phyloP scores from a whole-genome alignment of 164 flowering plant genomes.

The Malania oleifera region DNA sequence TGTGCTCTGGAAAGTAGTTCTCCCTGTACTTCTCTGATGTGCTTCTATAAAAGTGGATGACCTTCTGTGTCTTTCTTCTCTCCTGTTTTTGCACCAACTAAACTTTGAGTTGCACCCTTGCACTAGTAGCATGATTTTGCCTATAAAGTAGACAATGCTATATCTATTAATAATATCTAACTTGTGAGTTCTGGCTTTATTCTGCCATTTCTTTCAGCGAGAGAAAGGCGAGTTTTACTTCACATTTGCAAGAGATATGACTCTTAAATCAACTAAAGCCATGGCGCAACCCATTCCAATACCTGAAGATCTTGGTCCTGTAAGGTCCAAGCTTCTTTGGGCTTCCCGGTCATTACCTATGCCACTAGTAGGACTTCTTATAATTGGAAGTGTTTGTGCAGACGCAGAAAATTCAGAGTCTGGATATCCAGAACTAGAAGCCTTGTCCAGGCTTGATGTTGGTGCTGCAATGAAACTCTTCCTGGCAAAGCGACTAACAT shows the following conservation, averaged over 20 bases:
- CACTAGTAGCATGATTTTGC: neutral
- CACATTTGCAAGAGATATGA: slow-evolving; percentile 92
- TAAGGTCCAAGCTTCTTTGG: slow-evolving; percentile 92
- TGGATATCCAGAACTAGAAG: slow-evolving; percentile 79
- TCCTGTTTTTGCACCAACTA: neutral
- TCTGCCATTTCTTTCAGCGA: slow-evolving; percentile 36
- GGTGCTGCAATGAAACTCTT: slow-evolving; percentile 88
- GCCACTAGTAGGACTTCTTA: slow-evolving; percentile 93
- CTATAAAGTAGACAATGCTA: neutral
- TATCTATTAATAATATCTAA: neutral
- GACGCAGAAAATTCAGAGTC: slow-evolving; percentile 45
- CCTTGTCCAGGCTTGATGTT: slow-evolving; percentile 83
- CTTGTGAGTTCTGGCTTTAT: neutral
- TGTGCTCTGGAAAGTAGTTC: neutral
- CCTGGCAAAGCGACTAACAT: slow-evolving; percentile 77
- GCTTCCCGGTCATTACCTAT: slow-evolving; percentile 91
- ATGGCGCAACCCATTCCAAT: slow-evolving; percentile 47
- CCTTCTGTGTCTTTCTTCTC: neutral
- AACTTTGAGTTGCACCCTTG: neutral
- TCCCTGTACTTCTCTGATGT: neutral
- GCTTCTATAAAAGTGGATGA: neutral
- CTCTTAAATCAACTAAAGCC: slow-evolving; percentile 78
- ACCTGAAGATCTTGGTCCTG: slow-evolving; percentile 75
- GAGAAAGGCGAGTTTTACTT: slow-evolving; percentile 90
- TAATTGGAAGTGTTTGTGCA: slow-evolving; percentile 72